Evolutionary conservation across 495 filamentous ascomycete species (phyloP), one percentile per base, ranked within the genome.

Genomic region (Clohesyomyces aquaticus): DNA sequence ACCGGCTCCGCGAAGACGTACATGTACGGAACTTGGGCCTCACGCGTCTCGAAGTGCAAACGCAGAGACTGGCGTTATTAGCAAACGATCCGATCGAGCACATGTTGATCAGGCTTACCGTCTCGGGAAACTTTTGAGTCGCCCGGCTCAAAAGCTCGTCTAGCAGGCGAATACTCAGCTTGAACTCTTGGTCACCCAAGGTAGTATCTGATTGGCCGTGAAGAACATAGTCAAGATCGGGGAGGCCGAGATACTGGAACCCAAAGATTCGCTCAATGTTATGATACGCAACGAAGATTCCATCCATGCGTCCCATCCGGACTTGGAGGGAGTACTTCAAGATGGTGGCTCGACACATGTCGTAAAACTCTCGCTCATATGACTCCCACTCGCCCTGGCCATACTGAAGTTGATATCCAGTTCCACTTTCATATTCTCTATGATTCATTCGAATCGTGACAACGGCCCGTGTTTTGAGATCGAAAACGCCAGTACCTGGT

Each of bases 241-340:
- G 68, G 14, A 96, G 74, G 57, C 85, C 84, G 55, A 99, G 79
- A 70, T 99, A 99, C 74, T 98, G 94, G 75, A 99, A 99, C 0
- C 94, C 94, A 72, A 99, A 99, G 45, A 99, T 96, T 32, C 91
- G 86, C 73, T 96, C 82, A 4, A 91, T 87, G 69, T 99, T 99
- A 77, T 99, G 94, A 73, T 86, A 98, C 12, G 95, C 95, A n/a
- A 97, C 90, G 68, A 97, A 98, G 51, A 98, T 97, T 52, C 94
- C 94, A 66, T 98, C 93, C 94, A 99, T 99, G 21, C 95, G 86
- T 26, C 94, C 94, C 81, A 98, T 91, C 22, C 94, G 87, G 32
- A 93, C 94, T 74, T 99, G 94, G 23, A 99, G 80, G 4, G 92
- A 96, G 73, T 99, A 99, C 70, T 98, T 98, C 59, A 99, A 78